These are phyloP conservation scores for Aspergillus fumigatus DNA, from an alignment of 2,329 filamentous ascomycete genomes.

Conservation along the genomic window DNA sequence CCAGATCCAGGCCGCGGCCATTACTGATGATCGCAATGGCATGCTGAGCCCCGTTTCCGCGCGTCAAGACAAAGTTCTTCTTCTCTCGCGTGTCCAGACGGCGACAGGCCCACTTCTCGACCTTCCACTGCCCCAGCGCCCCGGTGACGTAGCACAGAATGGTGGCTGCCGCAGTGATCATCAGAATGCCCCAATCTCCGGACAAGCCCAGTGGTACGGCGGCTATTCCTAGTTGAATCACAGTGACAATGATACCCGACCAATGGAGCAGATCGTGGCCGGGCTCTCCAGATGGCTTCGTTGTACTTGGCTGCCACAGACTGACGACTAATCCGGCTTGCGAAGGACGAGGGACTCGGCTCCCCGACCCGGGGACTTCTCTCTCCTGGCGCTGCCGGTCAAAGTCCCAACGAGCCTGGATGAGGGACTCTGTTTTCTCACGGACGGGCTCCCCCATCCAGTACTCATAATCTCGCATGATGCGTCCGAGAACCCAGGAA, in stretches of 20 bases:
- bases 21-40: conserved; percentile 36
- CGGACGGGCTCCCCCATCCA: conserved; percentile 18
- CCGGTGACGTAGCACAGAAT: conserved; percentile 34
- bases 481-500: conserved; percentile 42
- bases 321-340: conserved; percentile 6
- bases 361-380: neutral
- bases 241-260: conserved; percentile 16
- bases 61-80: conserved; percentile 34
- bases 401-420: conserved; percentile 11
- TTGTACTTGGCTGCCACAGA: neutral
- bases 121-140: conserved; percentile 39
- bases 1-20: conserved; percentile 37
- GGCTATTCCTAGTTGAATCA: conserved; percentile 30
- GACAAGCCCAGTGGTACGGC: conserved; percentile 28
- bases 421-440: conserved; percentile 7
- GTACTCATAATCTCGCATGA: conserved; percentile 40
- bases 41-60: conserved; percentile 41
- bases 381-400: conserved; percentile 1
- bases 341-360: conserved; percentile 15
- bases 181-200: conserved; percentile 38
- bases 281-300: conserved; percentile 2
- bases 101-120: conserved; percentile 43
- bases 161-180: conserved; percentile 38
- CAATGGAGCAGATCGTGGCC: conserved; percentile 22
- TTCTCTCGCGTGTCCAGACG: conserved; percentile 11